Evolutionary conservation across 176 grass and related monocot species (phyloP).

Genomic region (Carex myosuroides): DNA sequence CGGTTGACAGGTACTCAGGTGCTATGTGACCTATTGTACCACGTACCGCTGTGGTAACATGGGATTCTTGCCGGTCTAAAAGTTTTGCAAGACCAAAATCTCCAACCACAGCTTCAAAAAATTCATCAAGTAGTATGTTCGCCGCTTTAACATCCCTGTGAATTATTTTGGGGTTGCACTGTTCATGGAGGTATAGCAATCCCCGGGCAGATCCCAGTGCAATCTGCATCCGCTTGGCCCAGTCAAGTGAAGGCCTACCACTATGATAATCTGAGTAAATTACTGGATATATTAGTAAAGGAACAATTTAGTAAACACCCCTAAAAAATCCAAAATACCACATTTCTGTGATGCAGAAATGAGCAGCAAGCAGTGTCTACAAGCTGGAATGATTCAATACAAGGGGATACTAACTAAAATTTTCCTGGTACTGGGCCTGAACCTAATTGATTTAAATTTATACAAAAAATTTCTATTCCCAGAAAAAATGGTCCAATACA

Average conservation of each 20-base stretch:
- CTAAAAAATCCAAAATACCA: neutral
- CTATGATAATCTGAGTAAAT: constrained; percentile 52
- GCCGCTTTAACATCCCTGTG: constrained; percentile 96
- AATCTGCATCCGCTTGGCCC: constrained; percentile 77
- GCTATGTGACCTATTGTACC: constrained; percentile 95
- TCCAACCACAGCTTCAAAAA: constrained; percentile 85
- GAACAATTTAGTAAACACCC: neutral
- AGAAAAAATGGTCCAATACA: neutral
- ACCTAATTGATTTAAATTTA: neutral
- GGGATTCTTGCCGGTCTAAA: constrained; percentile 83
- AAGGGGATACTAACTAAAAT: neutral
- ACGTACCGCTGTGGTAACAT: constrained; percentile 86
- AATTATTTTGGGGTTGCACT: constrained; percentile 97
- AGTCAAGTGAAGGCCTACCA: constrained; percentile 70
- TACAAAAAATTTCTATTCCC: neutral
- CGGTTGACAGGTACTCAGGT: constrained; percentile 95
- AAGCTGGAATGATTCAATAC: neutral
- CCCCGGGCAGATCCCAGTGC: constrained; percentile 84
- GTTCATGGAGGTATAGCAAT: constrained; percentile 88
- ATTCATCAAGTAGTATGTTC: constrained; percentile 88
- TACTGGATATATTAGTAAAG: neutral
- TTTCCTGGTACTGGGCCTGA: neutral
- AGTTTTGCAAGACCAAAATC: constrained; percentile 98
- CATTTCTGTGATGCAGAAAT: neutral
- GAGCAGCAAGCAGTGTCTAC: neutral